Percentiles rank a stretch among this genome's conserved stretches.
Conservation (phyloP, 768 basidiomycete species). For the Tubosaeta sp. region DNA sequence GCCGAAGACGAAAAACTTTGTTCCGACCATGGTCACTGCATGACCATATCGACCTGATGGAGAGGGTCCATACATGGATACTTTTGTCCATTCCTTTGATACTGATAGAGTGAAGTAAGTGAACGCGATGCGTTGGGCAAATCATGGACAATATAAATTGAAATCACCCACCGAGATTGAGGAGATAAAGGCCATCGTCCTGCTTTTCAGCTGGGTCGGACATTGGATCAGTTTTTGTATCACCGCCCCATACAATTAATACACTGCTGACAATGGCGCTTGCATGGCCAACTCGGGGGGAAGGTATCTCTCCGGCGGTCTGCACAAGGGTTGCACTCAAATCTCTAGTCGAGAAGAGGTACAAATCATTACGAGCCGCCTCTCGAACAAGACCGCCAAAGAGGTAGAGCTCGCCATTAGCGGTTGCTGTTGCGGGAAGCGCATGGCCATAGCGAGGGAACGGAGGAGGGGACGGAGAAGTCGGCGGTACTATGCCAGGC, state of each 20-base stretch:
- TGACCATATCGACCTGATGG: conserved; percentile 95
- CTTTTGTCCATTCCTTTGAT: conserved; percentile 92
- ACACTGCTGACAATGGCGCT: conserved; percentile 95
- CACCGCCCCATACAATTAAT: conserved; percentile 96
- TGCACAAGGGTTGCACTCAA: conserved; percentile 78
- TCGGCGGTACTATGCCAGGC: conserved; percentile 59
- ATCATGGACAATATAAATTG: background rate
- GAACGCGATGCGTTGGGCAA: background rate
- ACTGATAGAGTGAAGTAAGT: conserved; percentile 42
- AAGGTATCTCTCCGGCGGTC: conserved; percentile 84
- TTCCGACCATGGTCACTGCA: conserved; percentile 87
- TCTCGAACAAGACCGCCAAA: conserved; percentile 97
- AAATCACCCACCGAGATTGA: conserved; percentile 80
- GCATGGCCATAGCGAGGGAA: conserved; percentile 97
- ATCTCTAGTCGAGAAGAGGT: conserved; percentile 79
- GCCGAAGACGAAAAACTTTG: conserved; percentile 92
- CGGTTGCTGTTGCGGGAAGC: conserved; percentile 70
- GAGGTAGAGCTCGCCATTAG: conserved; percentile 88
- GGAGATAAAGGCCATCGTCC: conserved; percentile 89
- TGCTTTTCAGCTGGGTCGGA: conserved; percentile 65
- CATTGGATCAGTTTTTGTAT: conserved; percentile 78
- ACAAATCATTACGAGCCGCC: conserved; percentile 86
- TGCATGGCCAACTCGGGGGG: conserved; percentile 92
- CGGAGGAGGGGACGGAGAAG: conserved; percentile 74
- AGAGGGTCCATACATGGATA: conserved; percentile 67